These are phyloP conservation scores for Fusarium continuum DNA, from an alignment of 2,329 filamentous ascomycete genomes.

Conservation along the genomic window DNA sequence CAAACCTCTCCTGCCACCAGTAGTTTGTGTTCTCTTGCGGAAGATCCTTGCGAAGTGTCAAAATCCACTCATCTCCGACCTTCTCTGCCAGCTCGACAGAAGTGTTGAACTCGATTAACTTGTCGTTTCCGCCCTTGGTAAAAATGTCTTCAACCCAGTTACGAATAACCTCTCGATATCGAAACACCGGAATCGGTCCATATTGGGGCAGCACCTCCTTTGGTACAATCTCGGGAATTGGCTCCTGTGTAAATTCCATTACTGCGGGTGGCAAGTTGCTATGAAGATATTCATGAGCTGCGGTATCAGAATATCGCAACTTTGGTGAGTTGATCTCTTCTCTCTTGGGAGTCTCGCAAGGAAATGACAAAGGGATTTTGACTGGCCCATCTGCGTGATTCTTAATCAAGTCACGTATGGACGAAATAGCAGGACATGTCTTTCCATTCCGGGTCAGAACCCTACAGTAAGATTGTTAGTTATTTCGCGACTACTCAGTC, in stretches of 20 bases:
- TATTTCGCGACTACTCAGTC: too few relatives aligned
- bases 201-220: neutral
- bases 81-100: neutral
- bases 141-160: neutral
- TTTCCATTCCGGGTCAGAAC: neutral
- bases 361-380: neutral
- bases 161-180: neutral
- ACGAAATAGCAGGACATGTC: neutral
- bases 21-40: neutral
- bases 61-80: neutral
- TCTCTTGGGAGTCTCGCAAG: neutral
- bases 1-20: slow-evolving; percentile 54
- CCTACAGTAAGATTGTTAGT: neutral
- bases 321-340: neutral
- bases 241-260: neutral
- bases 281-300: neutral
- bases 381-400: neutral
- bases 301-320: neutral
- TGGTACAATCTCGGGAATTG: neutral
- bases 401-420: neutral
- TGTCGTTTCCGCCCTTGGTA: neutral
- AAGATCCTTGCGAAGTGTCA: neutral
- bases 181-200: neutral
- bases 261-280: neutral
- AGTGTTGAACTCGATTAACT: neutral